Evolutionary conservation across 225 moss, liverwort and hornwort species (phyloP), one percentile per base, ranked within the genome.

Genomic region (Anthoceros angustus): DNA sequence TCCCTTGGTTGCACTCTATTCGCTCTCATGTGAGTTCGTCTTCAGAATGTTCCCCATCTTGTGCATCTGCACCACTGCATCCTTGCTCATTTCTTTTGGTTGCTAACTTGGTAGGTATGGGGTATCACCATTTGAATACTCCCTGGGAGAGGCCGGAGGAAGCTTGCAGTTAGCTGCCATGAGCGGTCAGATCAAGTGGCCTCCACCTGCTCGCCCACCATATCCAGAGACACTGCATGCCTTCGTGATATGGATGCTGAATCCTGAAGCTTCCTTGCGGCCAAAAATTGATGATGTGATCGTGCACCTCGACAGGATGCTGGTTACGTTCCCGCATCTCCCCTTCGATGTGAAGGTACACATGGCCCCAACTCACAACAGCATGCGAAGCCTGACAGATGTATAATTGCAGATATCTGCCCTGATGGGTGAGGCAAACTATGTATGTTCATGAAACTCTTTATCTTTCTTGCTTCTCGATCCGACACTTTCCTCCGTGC

Each of bases 1-100:
- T 80, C 95, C 41, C 95, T 98, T 55, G 95, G 95, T 48, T 98
- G 95, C 79, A 98, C 95, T 39, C 81, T 98, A 40, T 91, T 86
- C 64, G 83, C 95, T 61, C 82, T 87, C 7, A 91, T 98, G 95
- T 98, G 81, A 64, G 83, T 68, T 18, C 42, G n/a, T 42, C 6
- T 68, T 68, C 65, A 18, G 25, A 10, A n/a, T 4, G 62, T 4
- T 48, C 40, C 25, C 21, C 41, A 62, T 48, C 25, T 20, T 71
- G 24, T 68, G 43, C 5, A 20, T 24, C 0, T 21, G 23, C 14
- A 5, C 11, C 32, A 0, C 21, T 68, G 38, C 25, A 55, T 18
- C 0, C 43, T 46, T 16, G 6, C 9, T 38, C 23, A 6, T 26
- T n/a, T 43, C 26, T 63, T 70, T 40, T 6, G 41, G 62, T 41